phyloP scores from a whole-genome alignment of 2,329 filamentous ascomycete genomes.

The Tympanopsis confertula region DNA sequence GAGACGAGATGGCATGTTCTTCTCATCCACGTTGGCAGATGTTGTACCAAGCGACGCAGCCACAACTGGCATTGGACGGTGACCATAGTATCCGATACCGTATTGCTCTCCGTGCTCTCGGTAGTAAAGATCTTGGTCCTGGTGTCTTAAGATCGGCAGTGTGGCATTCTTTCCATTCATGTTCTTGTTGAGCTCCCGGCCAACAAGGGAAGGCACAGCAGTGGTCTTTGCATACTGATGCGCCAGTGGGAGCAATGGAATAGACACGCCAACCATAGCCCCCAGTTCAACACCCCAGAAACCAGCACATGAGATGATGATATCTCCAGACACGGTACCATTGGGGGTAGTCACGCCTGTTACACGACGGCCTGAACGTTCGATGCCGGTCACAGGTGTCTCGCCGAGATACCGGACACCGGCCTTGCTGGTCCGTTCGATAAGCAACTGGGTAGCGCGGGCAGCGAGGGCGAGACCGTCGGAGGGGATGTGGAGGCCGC shows the following conservation, averaged over 20 bases:
- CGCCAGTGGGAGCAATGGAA: slow-evolving; percentile 47
- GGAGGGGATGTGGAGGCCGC: slow-evolving; percentile 45
- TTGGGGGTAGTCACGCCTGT: slow-evolving; percentile 40
- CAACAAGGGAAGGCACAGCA: slow-evolving; percentile 28
- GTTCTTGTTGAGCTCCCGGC: slow-evolving; percentile 18
- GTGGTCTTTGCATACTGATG: slow-evolving; percentile 56
- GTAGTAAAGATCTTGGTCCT: slow-evolving; percentile 54
- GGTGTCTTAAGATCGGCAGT: slow-evolving; percentile 48
- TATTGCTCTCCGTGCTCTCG: slow-evolving; percentile 51
- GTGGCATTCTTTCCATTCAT: slow-evolving; percentile 30
- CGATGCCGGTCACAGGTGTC: slow-evolving; percentile 46
- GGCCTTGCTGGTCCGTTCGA: slow-evolving; percentile 41
- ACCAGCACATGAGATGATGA: slow-evolving; percentile 50
- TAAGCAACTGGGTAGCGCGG: slow-evolving; percentile 47
- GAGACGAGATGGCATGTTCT: slow-evolving; percentile 52
- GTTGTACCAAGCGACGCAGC: slow-evolving; percentile 41
- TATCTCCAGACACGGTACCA: slow-evolving; percentile 40
- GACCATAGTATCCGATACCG: slow-evolving; percentile 54
- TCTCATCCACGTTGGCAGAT: slow-evolving; percentile 37
- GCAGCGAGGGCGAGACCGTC: slow-evolving; percentile 51
- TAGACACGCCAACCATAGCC: slow-evolving; percentile 42
- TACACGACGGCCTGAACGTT: slow-evolving; percentile 31
- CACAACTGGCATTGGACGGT: slow-evolving; percentile 46
- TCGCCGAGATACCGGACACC: slow-evolving; percentile 44
- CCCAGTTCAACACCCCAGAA: slow-evolving; percentile 58